Base-by-base conservation (phyloP, 495 filamentous ascomycete genomes). In the Cetradonia linearis region DNA sequence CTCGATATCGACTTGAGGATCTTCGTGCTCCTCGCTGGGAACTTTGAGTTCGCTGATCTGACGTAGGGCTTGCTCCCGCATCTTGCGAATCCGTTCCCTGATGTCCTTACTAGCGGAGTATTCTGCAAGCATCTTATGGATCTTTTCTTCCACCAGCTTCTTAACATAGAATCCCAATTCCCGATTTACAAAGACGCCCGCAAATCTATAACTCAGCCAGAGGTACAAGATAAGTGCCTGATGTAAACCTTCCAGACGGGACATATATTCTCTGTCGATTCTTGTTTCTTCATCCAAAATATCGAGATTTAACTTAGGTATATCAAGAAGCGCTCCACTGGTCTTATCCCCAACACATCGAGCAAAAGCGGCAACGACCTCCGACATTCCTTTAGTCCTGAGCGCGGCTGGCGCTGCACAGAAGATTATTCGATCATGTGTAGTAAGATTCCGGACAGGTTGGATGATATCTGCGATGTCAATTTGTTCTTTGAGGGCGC, bases 81-180 rank as follows among this genome's bases (percentile, higher is more conserved):
- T 58, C 13, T 8, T 62, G 34, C 23, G 56, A 25, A 68, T 62
- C 27, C 57, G 27, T 9, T 48, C 74, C 25, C 75, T 70, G 38
- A 79, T 65, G 31, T 71, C 72, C 65, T 74, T 74, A 62, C 78
- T 80, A 11, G 75, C 68, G 10, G 78, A 80, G 65, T 78, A 78
- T 56, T 82, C 72, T 14, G 76, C 75, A 55, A 96, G 75, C 23
- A 80, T 78, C 18, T 78, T 68, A 60, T 89, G 80, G 69, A 98
- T 95, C 66, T 78, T 81, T 31, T 81, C 76, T 73, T 97, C 91
- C 18, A 90, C 85, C 52, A 95, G 62, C 23, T 71, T 68, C 70
- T 96, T 96, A 38, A 89, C 81, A 70, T 95, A 85, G 55, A 86
- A 81, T 1, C 88, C 89, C 27, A 96, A 80, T 31, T 76, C 76